Evolutionary conservation across 2,329 filamentous ascomycete species (phyloP).

Genomic region (Claviceps sp.): DNA sequence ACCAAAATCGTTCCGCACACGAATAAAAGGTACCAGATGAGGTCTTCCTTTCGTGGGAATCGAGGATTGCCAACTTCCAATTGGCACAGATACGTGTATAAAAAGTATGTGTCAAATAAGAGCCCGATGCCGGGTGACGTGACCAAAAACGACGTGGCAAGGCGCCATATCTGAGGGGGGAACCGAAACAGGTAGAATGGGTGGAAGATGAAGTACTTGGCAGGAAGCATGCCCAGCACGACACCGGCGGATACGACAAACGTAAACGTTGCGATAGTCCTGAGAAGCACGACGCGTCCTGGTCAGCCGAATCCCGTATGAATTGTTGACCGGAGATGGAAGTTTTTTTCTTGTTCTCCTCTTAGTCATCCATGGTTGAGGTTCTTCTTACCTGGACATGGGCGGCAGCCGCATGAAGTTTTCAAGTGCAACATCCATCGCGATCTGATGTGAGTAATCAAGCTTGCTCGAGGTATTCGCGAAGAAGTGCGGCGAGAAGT

Average conservation of each 20-base stretch:
- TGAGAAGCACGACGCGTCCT: slow-evolving; percentile 22
- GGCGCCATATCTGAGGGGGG: slow-evolving; percentile 30
- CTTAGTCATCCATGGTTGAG: background rate
- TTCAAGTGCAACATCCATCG: slow-evolving; percentile 19
- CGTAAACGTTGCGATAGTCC: slow-evolving; percentile 51
- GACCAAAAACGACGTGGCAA: slow-evolving; percentile 28
- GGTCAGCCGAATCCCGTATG: background rate
- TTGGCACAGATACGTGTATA: slow-evolving; percentile 65
- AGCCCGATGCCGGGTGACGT: slow-evolving; percentile 30
- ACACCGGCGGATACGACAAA: slow-evolving; percentile 47
- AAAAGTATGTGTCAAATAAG: slow-evolving; percentile 59
- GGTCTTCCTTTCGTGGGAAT: slow-evolving; percentile 63
- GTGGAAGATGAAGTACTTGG: slow-evolving; percentile 38
- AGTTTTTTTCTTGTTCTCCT: background rate
- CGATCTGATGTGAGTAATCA: slow-evolving; percentile 11
- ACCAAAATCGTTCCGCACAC: slow-evolving; percentile 61
- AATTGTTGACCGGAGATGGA: background rate
- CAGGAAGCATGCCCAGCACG: slow-evolving; percentile 39
- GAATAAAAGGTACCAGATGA: slow-evolving; percentile 69
- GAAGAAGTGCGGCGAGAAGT: background rate
- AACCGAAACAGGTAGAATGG: slow-evolving; percentile 37
- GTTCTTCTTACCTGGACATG: slow-evolving; percentile 27
- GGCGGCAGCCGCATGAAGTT: slow-evolving; percentile 27
- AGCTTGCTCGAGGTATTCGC: background rate
- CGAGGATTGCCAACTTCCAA: slow-evolving; percentile 60